Percentiles rank a stretch among this genome's conserved stretches.
Conservation (phyloP, 345 rosid species). For the Pistacia atlantica region DNA sequence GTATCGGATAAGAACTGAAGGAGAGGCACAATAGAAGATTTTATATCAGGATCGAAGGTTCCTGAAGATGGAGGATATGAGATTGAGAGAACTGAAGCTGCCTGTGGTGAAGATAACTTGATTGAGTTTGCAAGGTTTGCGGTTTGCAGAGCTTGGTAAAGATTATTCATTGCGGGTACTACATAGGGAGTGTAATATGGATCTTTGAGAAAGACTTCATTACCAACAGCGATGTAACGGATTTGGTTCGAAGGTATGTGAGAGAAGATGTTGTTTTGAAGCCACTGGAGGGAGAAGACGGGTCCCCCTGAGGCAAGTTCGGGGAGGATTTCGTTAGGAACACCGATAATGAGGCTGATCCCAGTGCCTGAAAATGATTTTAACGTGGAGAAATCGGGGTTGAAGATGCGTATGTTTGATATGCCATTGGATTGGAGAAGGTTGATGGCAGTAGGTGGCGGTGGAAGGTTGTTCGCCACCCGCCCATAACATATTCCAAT, state of each 20-base stretch:
- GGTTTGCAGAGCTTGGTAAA: slow-evolving; percentile 29
- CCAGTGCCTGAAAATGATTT: slow-evolving; percentile 38
- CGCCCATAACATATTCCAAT: slow-evolving; percentile 46
- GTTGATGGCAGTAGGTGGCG: slow-evolving; percentile 12
- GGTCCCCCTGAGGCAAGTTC: slow-evolving; percentile 24
- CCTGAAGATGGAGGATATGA: slow-evolving; percentile 45
- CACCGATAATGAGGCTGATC: slow-evolving; percentile 34
- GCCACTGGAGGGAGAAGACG: slow-evolving; percentile 32
- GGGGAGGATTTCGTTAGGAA: slow-evolving; percentile 46
- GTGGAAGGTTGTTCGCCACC: slow-evolving; percentile 39
- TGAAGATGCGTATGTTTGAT: slow-evolving; percentile 36
- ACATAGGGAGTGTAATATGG: slow-evolving; percentile 31
- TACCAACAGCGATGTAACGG: slow-evolving; percentile 58
- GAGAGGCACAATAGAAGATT: slow-evolving; percentile 17
- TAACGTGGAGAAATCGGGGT: slow-evolving; percentile 29
- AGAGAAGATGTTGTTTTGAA: slow-evolving; percentile 34
- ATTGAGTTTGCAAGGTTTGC: slow-evolving; percentile 28
- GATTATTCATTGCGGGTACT: slow-evolving; percentile 34
- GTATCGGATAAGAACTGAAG: slow-evolving; percentile 24
- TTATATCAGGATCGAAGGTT: slow-evolving; percentile 32
- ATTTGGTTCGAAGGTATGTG: slow-evolving; percentile 33
- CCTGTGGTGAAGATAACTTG: slow-evolving; percentile 49
- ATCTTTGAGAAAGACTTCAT: slow-evolving; percentile 42
- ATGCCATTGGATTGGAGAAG: slow-evolving; percentile 36
- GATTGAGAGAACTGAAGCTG: slow-evolving; percentile 34